Evolutionary conservation across 306 rosid species (phyloP).

Genomic region (Gillenia trifoliata): DNA sequence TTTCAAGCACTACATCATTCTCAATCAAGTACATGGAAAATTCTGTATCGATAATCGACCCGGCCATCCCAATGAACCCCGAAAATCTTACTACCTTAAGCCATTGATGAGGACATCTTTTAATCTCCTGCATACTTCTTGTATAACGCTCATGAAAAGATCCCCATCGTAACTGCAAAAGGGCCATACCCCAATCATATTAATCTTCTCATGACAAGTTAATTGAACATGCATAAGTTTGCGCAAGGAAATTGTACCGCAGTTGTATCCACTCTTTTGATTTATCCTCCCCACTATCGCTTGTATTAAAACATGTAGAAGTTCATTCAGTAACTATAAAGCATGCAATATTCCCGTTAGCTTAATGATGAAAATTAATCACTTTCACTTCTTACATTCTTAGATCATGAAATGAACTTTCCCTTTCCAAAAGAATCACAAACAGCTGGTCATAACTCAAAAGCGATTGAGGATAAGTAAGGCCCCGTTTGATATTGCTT

Average conservation of each 20-base stretch:
- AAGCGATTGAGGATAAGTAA: too few species aligned
- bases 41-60: background rate
- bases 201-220: background rate
- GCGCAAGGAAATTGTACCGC: background rate
- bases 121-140: background rate
- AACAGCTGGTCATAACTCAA: too few species aligned
- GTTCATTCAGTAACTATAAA: too few species aligned
- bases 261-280: too few species aligned
- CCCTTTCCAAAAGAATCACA: too few species aligned
- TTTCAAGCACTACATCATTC: background rate
- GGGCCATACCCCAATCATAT: background rate
- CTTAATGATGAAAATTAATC: too few species aligned
- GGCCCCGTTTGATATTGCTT: too few species aligned
- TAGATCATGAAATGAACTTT: too few species aligned
- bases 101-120: background rate
- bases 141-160: fast-evolving
- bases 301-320: too few species aligned
- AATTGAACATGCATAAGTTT: background rate
- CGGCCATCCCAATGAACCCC: background rate
- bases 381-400: too few species aligned
- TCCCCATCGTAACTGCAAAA: background rate
- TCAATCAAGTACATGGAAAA: background rate
- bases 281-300: too few species aligned
- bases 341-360: too few species aligned
- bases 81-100: background rate